Base-by-base conservation (phyloP, 257 asterid genomes). In the Pogostemon cablin region DNA sequence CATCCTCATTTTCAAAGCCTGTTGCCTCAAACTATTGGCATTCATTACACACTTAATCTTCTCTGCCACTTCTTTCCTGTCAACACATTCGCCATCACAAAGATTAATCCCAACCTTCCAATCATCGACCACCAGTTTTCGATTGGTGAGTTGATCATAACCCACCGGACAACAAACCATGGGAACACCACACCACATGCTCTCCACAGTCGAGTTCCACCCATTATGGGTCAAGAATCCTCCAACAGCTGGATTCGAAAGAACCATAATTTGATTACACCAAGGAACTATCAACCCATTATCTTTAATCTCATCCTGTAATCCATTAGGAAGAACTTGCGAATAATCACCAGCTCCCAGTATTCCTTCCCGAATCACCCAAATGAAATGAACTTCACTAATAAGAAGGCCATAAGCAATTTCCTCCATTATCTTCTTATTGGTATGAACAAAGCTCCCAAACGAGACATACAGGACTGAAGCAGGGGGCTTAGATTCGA, bases 181-280 rank as follows among this genome's bases (percentile, higher is more conserved):
- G 3, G 90, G 90, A 3, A 79, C 74, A 3, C 80, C 79, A 9
- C 80, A 77, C 86, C 90, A 82, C 47, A 84, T 79, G 38, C 90
- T 82, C 46, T 84, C 88, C 46, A 84, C 15, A 0, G 76, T 73
- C 6, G 91, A 86, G 17, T 81, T 86, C 86, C 91, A 86, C 7
- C 91, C 88, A 3, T 80, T 76, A 1, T 86, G 89, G 3, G 86
- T 84, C 50, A 86, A 20, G 50, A 87, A 87, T 3, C 87, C 87
- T 0, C 88, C 85, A 8, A 85, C 65, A 0, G 86, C 78, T 1
- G 79, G 81, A 38, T 76, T 71, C 0, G 81, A 77, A 3, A 87
- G 66, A 37, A 82, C 90, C 34, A 10, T 73, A 38, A 65, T 76
- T 46, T 87, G 90, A 44, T 74, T n/a, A 48, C 90, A 87, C 90